These are phyloP conservation scores for Trametes meyenii DNA, from an alignment of 768 basidiomycete species.

Conservation along the genomic window DNA sequence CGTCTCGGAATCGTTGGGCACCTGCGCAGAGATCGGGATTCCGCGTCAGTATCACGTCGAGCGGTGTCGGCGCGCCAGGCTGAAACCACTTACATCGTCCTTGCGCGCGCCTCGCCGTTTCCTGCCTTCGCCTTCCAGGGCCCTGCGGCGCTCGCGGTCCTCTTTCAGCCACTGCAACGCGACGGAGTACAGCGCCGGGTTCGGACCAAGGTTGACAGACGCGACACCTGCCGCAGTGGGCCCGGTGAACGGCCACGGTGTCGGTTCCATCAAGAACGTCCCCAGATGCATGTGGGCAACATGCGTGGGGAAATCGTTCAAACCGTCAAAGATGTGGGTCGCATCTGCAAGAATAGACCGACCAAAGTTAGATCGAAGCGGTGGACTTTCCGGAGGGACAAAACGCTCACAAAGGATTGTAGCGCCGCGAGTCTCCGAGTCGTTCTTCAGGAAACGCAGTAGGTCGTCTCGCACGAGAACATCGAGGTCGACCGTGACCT, in stretches of 20 bases:
- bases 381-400: neutral
- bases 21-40: conserved; percentile 37
- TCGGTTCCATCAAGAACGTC: conserved; percentile 63
- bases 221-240: conserved; percentile 23
- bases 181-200: conserved; percentile 59
- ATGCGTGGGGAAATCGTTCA: conserved; percentile 91
- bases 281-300: conserved; percentile 92
- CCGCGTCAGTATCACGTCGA: conserved; percentile 1
- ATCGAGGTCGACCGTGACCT: conserved; percentile 98
- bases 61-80: neutral
- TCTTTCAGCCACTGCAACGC: conserved; percentile 88
- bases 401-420: conserved; percentile 77
- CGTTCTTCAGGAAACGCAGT: conserved; percentile 83
- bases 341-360: conserved; percentile 62
- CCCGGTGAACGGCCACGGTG: conserved; percentile 64
- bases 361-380: conserved; percentile 1
- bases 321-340: conserved; percentile 96
- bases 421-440: conserved; percentile 77
- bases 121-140: conserved; percentile 58
- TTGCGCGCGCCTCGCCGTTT: conserved; percentile 64
- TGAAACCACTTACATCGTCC: conserved; percentile 47
- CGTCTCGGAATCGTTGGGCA: conserved; percentile 76
- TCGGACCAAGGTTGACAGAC: conserved; percentile 25
- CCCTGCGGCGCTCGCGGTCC: conserved; percentile 69
- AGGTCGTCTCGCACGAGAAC: conserved; percentile 92